A percentile compares a stretch with the other conserved stretches of the same genome.
These are phyloP conservation scores for Pholiota microspora DNA, from an alignment of 768 basidiomycete genomes.

Conservation along the genomic window DNA sequence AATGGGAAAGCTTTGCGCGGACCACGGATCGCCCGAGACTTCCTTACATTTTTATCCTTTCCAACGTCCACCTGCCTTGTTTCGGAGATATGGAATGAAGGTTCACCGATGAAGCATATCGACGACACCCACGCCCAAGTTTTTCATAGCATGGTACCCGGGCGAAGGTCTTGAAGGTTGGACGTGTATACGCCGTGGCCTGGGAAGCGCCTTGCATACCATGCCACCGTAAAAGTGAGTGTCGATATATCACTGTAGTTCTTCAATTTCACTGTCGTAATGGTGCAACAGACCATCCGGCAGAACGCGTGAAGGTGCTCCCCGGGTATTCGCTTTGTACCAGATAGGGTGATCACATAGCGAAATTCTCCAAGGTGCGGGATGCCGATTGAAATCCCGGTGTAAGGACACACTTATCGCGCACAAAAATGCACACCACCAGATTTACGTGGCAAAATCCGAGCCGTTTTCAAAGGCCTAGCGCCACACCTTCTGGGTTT, in stretches of 20 bases:
- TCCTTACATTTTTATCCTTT: background rate
- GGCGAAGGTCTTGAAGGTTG: background rate
- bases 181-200: background rate
- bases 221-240: background rate
- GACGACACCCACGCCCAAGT: background rate
- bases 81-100: background rate
- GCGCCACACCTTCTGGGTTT: too few relatives aligned
- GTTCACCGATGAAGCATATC: background rate
- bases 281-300: background rate
- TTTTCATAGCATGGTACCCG: background rate
- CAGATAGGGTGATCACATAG: background rate
- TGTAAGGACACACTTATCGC: background rate
- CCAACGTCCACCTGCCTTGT: background rate
- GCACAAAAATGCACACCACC: background rate
- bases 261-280: too few relatives aligned
- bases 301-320: background rate
- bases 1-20: background rate
- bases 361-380: background rate
- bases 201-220: background rate
- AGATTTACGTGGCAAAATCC: background rate
- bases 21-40: background rate
- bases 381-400: background rate
- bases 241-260: background rate
- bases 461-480: background rate
- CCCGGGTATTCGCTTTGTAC: background rate